These are phyloP conservation scores for Arachis stenosperma DNA, from an alignment of 306 rosid genomes.

Conservation along the genomic window DNA sequence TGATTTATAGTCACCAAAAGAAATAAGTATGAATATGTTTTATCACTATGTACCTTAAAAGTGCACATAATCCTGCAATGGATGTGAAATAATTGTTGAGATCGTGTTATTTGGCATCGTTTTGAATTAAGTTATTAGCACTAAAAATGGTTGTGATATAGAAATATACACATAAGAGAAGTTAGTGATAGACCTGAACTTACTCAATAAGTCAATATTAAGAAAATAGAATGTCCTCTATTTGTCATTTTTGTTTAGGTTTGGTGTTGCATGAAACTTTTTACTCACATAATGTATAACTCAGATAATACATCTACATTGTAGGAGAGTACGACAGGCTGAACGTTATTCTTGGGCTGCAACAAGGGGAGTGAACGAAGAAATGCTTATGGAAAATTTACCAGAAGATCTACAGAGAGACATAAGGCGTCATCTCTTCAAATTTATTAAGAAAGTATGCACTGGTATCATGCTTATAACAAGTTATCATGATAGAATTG, in stretches of 20 bases:
- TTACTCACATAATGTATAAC: not conserved
- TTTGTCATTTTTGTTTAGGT: not conserved
- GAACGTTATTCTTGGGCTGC: slow-evolving; percentile 91
- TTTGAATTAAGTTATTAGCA: not conserved
- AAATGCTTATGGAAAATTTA: slow-evolving; percentile 66
- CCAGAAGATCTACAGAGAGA: slow-evolving; percentile 89
- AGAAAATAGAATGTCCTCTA: not conserved
- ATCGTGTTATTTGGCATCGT: not conserved
- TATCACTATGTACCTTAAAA: not conserved
- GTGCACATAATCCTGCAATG: not conserved
- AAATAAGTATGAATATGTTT: not conserved
- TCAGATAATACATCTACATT: not conserved
- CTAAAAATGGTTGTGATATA: no score
- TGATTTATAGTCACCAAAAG: no score
- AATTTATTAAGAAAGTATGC: slow-evolving; percentile 42
- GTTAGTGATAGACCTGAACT: no score
- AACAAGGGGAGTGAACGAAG: slow-evolving; percentile 90
- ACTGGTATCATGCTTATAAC: not conserved
- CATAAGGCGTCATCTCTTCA: slow-evolving; percentile 87
- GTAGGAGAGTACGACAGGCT: slow-evolving; percentile 74
- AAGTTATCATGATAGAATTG: slow-evolving; percentile 13
- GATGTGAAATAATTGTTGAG: not conserved
- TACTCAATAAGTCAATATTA: not conserved
- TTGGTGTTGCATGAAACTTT: not conserved
- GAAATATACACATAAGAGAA: no score